Evolutionary conservation across 2,329 filamentous ascomycete species (phyloP), one percentile per base, ranked within the genome.

Genomic region (Acrocalymma vagum): DNA sequence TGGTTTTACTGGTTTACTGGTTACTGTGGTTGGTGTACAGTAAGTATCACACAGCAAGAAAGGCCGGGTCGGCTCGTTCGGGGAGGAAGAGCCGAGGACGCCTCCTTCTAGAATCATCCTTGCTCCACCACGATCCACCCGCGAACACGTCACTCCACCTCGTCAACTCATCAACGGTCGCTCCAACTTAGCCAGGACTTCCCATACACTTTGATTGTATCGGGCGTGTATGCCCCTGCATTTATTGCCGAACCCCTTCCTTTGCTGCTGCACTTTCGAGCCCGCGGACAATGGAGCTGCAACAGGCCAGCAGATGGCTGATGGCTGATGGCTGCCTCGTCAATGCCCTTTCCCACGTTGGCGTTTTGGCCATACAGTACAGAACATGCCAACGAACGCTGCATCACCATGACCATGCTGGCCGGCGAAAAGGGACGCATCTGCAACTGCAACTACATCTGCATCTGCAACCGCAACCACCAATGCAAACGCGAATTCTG

Each of bases 201-300:
- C 49, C 42, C 45, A 35, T n/a, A n/a, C n/a, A n/a, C n/a, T n/a
- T n/a, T n/a, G n/a, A n/a, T n/a, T n/a, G n/a, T n/a, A n/a, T n/a
- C n/a, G n/a, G n/a, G n/a, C n/a, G 51, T 45, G 48, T 40, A 36
- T 40, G 54, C 57, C 60, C 62, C 53, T 65, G 63, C 60, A 62
- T 46, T 29, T 17, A 22, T 28, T 29, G 37, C 41, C n/a, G n/a
- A n/a, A n/a, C n/a, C n/a, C 41, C 41, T 21, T 39, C 35, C 28
- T 29, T 29, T 25, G 23, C 9, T 25, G n/a, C 23, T 8, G 23
- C 23, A 25, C 23, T 25, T 8, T 8, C 23, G 9, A 9, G n/a
- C 23, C n/a, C 9, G 23, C 23, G 9, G 8, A 25, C n/a, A n/a
- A n/a, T n/a, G n/a, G n/a, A n/a, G n/a, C n/a, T n/a, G n/a, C n/a